Conservation (phyloP, 768 basidiomycete species). For the Phanerodontia chrysosporium region DNA sequence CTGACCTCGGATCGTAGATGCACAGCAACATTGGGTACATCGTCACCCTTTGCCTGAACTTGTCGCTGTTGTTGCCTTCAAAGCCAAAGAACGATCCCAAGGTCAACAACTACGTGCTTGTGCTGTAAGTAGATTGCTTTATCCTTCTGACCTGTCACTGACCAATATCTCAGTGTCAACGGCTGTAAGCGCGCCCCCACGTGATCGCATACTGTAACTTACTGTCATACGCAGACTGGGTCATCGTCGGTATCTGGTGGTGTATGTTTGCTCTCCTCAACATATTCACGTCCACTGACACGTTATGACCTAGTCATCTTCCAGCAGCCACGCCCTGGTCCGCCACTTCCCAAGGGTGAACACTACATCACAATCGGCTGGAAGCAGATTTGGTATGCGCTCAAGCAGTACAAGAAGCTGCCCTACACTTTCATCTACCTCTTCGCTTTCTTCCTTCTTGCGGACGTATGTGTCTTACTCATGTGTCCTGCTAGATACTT, state of each 20-base stretch:
- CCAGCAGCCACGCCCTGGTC: constrained; percentile 82
- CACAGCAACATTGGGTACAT: constrained; percentile 79
- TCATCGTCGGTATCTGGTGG: constrained; percentile 84
- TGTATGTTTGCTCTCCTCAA: constrained; percentile 42
- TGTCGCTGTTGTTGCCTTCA: constrained; percentile 67
- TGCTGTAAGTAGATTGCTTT: constrained; percentile 43
- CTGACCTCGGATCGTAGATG: constrained; percentile 40
- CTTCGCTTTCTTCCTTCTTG: constrained; percentile 71
- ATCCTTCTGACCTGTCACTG: not conserved
- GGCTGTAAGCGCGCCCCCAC: constrained; percentile 3
- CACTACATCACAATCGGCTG: constrained; percentile 79
- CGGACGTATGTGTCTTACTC: constrained; percentile 47
- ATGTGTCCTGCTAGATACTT: no score
- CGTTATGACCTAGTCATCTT: constrained; percentile 71
- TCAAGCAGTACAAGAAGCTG: constrained; percentile 70
- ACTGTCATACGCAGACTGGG: constrained; percentile 44
- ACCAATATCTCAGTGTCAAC: constrained; percentile 7
- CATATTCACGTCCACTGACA: no score
- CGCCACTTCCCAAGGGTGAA: constrained; percentile 71
- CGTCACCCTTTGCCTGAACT: constrained; percentile 56
- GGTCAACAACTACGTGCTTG: constrained; percentile 72
- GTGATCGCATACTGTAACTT: constrained; percentile 19
- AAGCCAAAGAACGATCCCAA: constrained; percentile 45
- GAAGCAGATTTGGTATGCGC: constrained; percentile 82
- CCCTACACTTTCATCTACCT: constrained; percentile 84